Conservation (phyloP, 2,329 filamentous ascomycete genomes). For the Arthrocladium fulminans region DNA sequence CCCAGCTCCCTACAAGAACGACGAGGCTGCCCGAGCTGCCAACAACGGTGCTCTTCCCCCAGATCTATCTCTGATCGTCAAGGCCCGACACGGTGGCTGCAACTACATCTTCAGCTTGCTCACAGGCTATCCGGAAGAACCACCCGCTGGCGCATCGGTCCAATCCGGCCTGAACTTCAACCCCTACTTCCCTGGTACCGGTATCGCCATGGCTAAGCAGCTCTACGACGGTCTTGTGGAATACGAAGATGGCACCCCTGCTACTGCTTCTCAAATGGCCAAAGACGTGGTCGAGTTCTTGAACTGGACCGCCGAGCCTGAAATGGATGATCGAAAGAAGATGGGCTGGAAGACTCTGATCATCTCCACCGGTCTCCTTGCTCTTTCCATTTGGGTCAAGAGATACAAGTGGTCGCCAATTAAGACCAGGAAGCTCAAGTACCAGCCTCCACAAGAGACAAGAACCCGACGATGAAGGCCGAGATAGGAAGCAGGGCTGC, state of each 20-base stretch:
- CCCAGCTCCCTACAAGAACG: slow-evolving; percentile 92
- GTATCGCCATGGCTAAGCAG: slow-evolving; percentile 96
- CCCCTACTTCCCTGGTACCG: slow-evolving; percentile 97
- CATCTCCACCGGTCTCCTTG: slow-evolving; percentile 68
- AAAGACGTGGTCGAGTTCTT: slow-evolving; percentile 99
- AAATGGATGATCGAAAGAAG: slow-evolving; percentile 99
- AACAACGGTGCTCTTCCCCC: slow-evolving; percentile 97
- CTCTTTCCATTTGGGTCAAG: slow-evolving; percentile 94
- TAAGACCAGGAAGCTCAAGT: slow-evolving; percentile 90
- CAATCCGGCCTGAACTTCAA: slow-evolving; percentile 97
- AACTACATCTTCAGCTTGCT: slow-evolving; percentile 97
- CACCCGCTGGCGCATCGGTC: slow-evolving; percentile 78
- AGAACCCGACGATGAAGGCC: not conserved
- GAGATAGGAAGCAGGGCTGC: not conserved
- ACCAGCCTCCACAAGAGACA: slow-evolving; percentile 56
- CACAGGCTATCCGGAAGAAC: slow-evolving; percentile 95
- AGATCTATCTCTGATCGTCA: slow-evolving; percentile 95
- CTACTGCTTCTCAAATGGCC: slow-evolving; percentile 96
- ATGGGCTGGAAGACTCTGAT: slow-evolving; percentile 97
- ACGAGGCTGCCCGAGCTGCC: slow-evolving; percentile 92
- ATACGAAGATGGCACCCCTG: slow-evolving; percentile 93
- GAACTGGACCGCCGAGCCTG: slow-evolving; percentile 97
- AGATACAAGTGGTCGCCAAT: slow-evolving; percentile 98
- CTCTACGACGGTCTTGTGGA: slow-evolving; percentile 96
- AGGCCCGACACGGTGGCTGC: slow-evolving; percentile 94